Conservation (phyloP, 306 rosid species). For the Trifolium dubium region DNA sequence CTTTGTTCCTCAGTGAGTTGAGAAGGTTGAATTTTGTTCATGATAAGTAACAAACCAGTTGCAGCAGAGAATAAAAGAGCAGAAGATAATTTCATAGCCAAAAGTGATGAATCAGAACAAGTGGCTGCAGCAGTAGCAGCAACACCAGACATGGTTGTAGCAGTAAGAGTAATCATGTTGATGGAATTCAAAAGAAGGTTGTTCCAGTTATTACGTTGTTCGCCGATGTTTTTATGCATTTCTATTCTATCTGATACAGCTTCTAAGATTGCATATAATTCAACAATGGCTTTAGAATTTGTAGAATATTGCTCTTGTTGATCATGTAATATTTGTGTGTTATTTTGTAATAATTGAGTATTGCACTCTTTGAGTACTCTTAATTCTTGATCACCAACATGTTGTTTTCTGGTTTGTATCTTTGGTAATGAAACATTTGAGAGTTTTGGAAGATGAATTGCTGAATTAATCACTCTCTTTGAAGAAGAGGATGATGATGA, state of each 20-base stretch:
- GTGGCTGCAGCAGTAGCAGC: slow-evolving; percentile 52
- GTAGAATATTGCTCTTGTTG: not conserved
- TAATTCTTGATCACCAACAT: slow-evolving; percentile 36
- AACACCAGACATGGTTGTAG: slow-evolving; percentile 64
- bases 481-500: slow-evolving; percentile 1
- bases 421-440: slow-evolving; percentile 28
- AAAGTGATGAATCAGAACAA: slow-evolving; percentile 39
- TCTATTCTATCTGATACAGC: slow-evolving; percentile 66
- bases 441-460: slow-evolving; percentile 20
- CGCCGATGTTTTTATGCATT: slow-evolving; percentile 71
- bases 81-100: slow-evolving; percentile 62
- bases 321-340: not conserved
- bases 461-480: slow-evolving; percentile 10
- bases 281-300: slow-evolving; percentile 14
- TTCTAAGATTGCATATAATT: slow-evolving; percentile 63
- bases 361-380: not conserved
- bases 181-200: slow-evolving; percentile 66
- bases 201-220: slow-evolving; percentile 79
- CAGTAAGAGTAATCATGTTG: slow-evolving; percentile 78
- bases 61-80: slow-evolving; percentile 68
- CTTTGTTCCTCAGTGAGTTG: slow-evolving; percentile 88
- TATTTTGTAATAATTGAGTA: too few relatives aligned
- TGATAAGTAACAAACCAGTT: slow-evolving; percentile 59
- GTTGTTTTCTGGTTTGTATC: not conserved
- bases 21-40: slow-evolving; percentile 82